Evolutionary conservation across 1,139 yeast genomes (phyloP).

Genomic region (Yamadazyma trypodendri): DNA sequence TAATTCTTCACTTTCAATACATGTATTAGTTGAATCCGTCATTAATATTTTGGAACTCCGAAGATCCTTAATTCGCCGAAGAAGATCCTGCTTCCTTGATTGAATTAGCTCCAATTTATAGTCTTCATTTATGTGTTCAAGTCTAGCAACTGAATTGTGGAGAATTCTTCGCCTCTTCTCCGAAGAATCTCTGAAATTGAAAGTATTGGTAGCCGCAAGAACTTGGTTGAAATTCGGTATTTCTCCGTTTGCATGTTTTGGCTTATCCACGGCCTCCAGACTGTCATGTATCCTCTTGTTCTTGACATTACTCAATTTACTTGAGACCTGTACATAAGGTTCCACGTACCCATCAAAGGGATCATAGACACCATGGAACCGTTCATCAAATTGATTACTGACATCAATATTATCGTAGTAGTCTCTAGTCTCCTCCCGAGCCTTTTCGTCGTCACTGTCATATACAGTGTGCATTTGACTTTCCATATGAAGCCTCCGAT

Average conservation of each 20-base stretch:
- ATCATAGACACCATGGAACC: constrained; percentile 2
- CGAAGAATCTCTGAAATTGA: constrained; percentile 2
- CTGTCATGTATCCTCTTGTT: constrained; percentile 2
- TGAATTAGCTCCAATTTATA: constrained; percentile 8
- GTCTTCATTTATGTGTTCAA: constrained; percentile 16
- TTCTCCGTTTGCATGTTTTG: not conserved
- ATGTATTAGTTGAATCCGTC: constrained; percentile 15
- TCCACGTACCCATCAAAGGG: constrained; percentile 9
- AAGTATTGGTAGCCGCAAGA: not conserved
- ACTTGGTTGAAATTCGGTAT: not conserved
- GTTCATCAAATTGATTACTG: constrained; percentile 6
- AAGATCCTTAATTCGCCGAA: constrained; percentile 27
- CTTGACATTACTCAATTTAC: constrained; percentile 15
- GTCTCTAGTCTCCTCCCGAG: constrained; percentile 6
- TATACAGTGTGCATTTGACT: constrained; percentile 7
- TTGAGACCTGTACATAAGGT: constrained; percentile 9
- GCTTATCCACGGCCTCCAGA: not conserved
- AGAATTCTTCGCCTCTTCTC: constrained; percentile 27
- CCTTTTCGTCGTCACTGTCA: constrained; percentile 2
- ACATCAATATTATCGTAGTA: constrained; percentile 9
- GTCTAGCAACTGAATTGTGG: constrained; percentile 15
- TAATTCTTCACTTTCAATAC: constrained; percentile 32
- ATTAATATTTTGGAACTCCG: constrained; percentile 26
- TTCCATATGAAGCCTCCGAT: constrained; percentile 2
- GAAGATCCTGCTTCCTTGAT: constrained; percentile 16